Evolutionary conservation across 2,329 filamentous ascomycete genomes (phyloP), one percentile per base, ranked within the genome.

Genomic region (Claviceps humidiphila): DNA sequence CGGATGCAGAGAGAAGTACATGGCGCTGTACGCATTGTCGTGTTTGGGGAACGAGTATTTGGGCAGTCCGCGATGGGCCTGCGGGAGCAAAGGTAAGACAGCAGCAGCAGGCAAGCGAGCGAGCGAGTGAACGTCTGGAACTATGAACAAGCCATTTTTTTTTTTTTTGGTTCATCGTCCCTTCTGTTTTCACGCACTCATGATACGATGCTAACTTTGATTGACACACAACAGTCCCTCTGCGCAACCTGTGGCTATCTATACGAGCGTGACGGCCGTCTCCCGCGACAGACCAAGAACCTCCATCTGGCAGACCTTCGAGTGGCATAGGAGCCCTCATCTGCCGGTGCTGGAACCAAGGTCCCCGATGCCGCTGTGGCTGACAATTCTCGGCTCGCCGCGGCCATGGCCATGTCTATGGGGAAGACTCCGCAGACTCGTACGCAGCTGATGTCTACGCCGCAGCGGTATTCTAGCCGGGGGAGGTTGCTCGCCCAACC

Each of bases 21-120:
- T 98, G 93, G 93, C 80, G 88, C 56, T 98, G 93, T 69, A 74
- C 75, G 45, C 91, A 97, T 68, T 98, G 93, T 67, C 77, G 77
- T 55, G 82, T 96, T 38, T 91, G 87, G 82, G 93, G 91, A 16
- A 84, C 84, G 48, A 86, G 89, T 30, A 89, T 96, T 8, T 98
- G 93, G 93, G 90, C 88, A 48, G 91, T 97, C 3, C 77, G 93
- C 60, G 90, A 97, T 69, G 93, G 93, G 24, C 93, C 93, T 14
- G 75, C 80, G 51, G 91, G 90, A 51, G 79, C 87, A 57, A 85
- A 87, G 69, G 88, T 93, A 73, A 77, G 86, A 16, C 14, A 34
- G 9, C 30, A 11, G 30, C 30, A 30, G 1, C 26, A 9, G 30
- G 30, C 3, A 11, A 8, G 30, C 30, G 4, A 9, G 30, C 30